phyloP scores from a whole-genome alignment of 257 asterid genomes.

The Salvia hispanica region DNA sequence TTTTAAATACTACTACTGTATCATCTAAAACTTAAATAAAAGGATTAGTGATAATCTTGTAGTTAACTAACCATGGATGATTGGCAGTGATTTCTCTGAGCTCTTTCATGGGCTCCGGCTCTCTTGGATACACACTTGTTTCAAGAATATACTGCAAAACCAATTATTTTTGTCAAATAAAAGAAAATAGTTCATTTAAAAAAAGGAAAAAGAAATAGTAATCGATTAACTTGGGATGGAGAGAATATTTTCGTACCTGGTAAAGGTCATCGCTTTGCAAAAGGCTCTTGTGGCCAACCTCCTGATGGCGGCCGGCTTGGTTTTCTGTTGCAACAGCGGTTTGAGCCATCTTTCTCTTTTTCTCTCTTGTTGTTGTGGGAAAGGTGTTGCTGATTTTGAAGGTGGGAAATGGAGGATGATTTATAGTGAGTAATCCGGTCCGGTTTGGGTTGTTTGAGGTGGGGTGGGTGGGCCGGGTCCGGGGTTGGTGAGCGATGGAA shows the following conservation, averaged over 20 bases:
- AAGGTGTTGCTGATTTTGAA: conserved; percentile 24
- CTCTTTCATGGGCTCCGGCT: conserved; percentile 89
- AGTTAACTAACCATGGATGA: conserved; percentile 52
- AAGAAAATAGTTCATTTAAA: too few species aligned
- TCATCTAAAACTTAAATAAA: too few species aligned
- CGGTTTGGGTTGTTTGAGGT: conserved; percentile 40
- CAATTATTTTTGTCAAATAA: not conserved
- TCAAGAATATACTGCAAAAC: conserved; percentile 68
- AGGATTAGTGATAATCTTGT: too few species aligned
- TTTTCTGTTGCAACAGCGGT: conserved; percentile 30
- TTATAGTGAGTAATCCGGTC: conserved; percentile 33
- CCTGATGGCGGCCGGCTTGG: conserved; percentile 58
- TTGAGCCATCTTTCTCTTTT: conserved; percentile 33
- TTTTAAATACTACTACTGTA: too few species aligned
- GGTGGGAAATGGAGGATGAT: conserved; percentile 10
- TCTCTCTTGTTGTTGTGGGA: not conserved
- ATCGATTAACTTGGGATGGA: too few species aligned
- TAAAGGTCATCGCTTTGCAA: conserved; percentile 79
- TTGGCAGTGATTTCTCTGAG: conserved; percentile 85
- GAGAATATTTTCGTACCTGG: conserved; percentile 38
- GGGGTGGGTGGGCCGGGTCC: conserved; percentile 18
- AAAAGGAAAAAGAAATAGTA: too few species aligned
- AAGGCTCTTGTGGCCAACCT: conserved; percentile 91
- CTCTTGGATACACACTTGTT: conserved; percentile 86
- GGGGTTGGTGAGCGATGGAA: conserved; percentile 40